Evolutionary conservation across 352 stramenopile genomes (phyloP).

Genomic region (Thraustochytrium sp.): DNA sequence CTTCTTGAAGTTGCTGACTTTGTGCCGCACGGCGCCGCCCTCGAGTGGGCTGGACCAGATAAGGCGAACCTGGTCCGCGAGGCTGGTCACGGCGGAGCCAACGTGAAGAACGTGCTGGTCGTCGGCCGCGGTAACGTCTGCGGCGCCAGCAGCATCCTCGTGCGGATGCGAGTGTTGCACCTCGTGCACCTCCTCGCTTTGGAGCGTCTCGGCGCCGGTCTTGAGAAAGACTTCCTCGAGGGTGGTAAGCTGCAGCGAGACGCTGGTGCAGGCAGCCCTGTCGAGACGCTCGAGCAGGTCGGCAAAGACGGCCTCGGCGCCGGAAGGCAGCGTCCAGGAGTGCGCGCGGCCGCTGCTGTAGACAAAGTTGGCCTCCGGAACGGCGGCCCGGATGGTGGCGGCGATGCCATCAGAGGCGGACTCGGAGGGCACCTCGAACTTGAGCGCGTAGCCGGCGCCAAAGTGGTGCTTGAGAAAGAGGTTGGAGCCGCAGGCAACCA

Average conservation of each 20-base stretch:
- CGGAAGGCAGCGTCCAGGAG: neutral
- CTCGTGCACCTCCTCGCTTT: neutral
- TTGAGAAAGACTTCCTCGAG: conserved; percentile 16
- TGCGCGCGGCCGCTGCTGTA: neutral
- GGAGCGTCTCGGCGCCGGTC: neutral
- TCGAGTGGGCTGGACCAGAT: conserved; percentile 2
- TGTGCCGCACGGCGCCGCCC: neutral
- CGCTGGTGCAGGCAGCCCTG: neutral
- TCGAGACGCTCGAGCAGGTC: neutral
- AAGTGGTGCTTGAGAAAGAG: conserved; percentile 77
- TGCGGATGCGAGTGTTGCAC: neutral
- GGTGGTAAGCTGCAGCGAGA: conserved; percentile 16
- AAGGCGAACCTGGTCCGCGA: neutral
- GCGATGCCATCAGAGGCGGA: neutral
- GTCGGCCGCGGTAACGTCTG: neutral
- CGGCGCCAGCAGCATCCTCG: neutral
- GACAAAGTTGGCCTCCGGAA: neutral
- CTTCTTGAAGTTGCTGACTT: neutral
- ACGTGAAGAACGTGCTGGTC: neutral
- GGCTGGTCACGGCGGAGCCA: neutral
- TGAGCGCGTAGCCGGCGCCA: conserved; percentile 67
- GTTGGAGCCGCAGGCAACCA: conserved; percentile 50
- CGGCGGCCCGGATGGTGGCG: neutral
- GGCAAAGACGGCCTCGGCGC: neutral
- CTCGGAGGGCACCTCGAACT: conserved; percentile 21